These are phyloP conservation scores for Primulina eburnea DNA, from an alignment of 257 asterid species.

Conservation along the genomic window DNA sequence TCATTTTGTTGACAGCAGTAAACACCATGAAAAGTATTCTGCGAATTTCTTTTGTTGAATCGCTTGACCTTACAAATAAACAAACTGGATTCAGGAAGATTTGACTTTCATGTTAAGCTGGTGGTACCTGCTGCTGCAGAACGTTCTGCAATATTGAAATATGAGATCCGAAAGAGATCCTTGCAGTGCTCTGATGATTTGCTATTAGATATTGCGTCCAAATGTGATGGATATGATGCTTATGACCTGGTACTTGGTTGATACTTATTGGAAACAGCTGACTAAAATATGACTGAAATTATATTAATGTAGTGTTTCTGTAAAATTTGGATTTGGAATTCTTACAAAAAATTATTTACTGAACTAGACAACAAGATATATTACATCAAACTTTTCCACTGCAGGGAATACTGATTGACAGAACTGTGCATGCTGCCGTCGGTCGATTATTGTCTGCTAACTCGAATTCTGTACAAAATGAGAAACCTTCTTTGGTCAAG, in stretches of 20 bases:
- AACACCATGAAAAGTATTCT: background rate
- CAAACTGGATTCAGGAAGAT: conserved; percentile 59
- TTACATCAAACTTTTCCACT: conserved; percentile 15
- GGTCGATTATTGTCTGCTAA: conserved; percentile 63
- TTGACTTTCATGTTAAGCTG: conserved; percentile 90
- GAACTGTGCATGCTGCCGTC: conserved; percentile 90
- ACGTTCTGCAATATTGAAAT: conserved; percentile 74
- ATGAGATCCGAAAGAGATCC: conserved; percentile 78
- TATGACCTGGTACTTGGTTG: conserved; percentile 72
- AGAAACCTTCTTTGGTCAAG: conserved; percentile 52
- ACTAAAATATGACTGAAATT: conserved; percentile 21
- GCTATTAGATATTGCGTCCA: conserved; percentile 69
- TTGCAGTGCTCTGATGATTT: conserved; percentile 73
- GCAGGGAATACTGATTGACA: conserved; percentile 88
- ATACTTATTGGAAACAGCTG: conserved; percentile 15
- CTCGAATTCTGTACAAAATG: conserved; percentile 34
- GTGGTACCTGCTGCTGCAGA: conserved; percentile 88
- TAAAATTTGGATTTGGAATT: conserved; percentile 14
- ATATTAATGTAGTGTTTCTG: conserved; percentile 8
- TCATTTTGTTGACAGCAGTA: conserved; percentile 2
- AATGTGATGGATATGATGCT: conserved; percentile 98
- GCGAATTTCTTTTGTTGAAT: background rate
- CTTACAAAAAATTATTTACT: conserved; percentile 15
- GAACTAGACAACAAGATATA: background rate
- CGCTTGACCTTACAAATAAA: conserved; percentile 28